Base-by-base conservation (phyloP, 805 yeast species). In the Spathaspora boniae region DNA sequence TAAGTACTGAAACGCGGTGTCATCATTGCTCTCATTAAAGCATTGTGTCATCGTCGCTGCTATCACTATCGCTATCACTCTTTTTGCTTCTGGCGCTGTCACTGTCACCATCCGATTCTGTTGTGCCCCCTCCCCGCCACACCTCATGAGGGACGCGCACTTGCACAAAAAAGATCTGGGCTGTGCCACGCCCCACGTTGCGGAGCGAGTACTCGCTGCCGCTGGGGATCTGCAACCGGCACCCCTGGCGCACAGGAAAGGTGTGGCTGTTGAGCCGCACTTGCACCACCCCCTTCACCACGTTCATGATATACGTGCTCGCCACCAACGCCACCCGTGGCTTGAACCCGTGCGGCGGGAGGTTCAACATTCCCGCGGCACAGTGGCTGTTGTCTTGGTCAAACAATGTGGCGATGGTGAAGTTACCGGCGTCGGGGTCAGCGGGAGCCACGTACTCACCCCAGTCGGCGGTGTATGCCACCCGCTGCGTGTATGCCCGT, bases 181-280 rank as follows among this genome's bases (percentile, higher is more conserved):
- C 87, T 22, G 68, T 69, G 12, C 61, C 65, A 21, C 67, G 60
- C 0, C 88, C 83, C 26, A 67, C 69, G 51, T 86, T 86, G 31
- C 69, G 70, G 44, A 88, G 71, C 12, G 82, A 76, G 56, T 86
- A 87, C 28, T 72, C 69, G 51, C 84, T 85, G 4, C 81, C 82
- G 62, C 82, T 74, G 1, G 96, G 96, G 5, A 89, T 71, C 48
- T 83, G 85, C 48, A 88, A 81, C 4, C 91, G 75, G 35, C 95
- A 82, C 1, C 95, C 95, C 37, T 70, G 64, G 1, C 75, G 69
- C 5, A 80, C 82, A 4, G 78, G 59, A 53, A 88, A 85, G 16
- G 63, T 68, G 15, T 68, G 70, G 5, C 74, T 76, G 14, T 76
- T 72, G 4, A 88, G 44, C 1, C 78, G 74, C 2, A 85, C 89